Evolutionary conservation across 176 grass and related monocot species (phyloP).

Genomic region (Echinochloa phyllopogon): DNA sequence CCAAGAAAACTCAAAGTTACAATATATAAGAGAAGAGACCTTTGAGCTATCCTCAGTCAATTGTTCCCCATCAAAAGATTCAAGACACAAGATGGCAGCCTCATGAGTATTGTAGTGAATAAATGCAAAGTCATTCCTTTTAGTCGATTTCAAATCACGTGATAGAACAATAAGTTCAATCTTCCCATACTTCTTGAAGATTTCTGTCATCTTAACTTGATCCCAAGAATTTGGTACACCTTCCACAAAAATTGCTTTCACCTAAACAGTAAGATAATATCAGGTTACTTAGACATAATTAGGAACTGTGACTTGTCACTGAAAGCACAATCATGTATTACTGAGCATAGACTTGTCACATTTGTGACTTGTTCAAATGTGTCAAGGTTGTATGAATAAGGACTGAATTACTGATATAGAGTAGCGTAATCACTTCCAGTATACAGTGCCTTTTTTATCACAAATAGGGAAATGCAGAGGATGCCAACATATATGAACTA

Average conservation of each 20-base stretch:
- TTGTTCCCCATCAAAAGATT: constrained; percentile 60
- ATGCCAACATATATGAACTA: neutral
- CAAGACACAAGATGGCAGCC: constrained; percentile 68
- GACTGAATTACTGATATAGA: neutral
- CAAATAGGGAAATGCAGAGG: neutral
- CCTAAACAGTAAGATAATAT: constrained; percentile 55
- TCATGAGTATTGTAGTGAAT: constrained; percentile 67
- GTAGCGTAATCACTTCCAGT: neutral
- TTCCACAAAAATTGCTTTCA: constrained; percentile 77
- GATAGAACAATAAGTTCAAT: constrained; percentile 61
- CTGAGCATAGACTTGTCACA: too few species aligned
- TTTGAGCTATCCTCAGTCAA: constrained; percentile 61
- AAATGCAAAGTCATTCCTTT: constrained; percentile 73
- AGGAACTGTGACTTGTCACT: neutral
- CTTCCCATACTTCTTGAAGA: constrained; percentile 69
- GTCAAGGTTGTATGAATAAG: neutral
- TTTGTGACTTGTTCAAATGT: neutral
- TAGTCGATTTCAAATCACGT: constrained; percentile 52
- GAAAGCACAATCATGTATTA: neutral
- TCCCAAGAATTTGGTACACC: constrained; percentile 65
- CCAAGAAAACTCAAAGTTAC: constrained; percentile 4
- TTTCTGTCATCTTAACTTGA: constrained; percentile 56
- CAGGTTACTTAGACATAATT: neutral
- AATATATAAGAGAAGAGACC: constrained; percentile 44
- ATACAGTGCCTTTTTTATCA: neutral